Evolutionary conservation across 192 early-diverging fungal species (phyloP).

Genomic region (Podila clonocystis): DNA sequence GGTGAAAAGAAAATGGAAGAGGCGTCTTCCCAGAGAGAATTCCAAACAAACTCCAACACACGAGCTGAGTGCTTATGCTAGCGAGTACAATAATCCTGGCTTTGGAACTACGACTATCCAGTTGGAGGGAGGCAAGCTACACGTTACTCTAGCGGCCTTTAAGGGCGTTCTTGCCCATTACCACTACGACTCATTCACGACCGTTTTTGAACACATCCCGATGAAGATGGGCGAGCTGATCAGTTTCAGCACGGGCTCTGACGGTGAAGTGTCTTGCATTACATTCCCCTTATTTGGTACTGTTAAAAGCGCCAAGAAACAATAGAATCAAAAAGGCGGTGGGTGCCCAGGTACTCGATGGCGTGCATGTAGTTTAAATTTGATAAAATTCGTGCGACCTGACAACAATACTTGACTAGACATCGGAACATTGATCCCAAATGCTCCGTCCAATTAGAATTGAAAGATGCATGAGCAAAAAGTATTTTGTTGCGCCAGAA

Average conservation of each 20-base stretch:
- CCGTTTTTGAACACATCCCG: background rate
- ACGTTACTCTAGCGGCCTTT: background rate
- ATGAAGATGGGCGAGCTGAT: background rate
- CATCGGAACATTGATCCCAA: too few species aligned
- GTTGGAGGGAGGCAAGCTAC: background rate
- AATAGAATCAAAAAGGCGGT: too few species aligned
- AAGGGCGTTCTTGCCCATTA: slow-evolving; percentile 2
- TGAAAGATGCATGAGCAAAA: too few species aligned
- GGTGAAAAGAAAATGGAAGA: background rate
- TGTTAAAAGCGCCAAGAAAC: too few species aligned
- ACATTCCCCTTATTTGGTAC: too few species aligned
- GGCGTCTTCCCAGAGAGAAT: background rate
- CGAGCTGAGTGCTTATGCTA: background rate
- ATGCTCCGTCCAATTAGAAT: too few species aligned
- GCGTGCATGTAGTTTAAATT: too few species aligned
- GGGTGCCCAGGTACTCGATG: too few species aligned
- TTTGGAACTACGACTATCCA: background rate
- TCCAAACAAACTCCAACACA: background rate
- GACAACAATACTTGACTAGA: too few species aligned
- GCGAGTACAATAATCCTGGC: background rate
- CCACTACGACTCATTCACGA: slow-evolving; percentile 14
- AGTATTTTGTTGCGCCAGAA: too few species aligned
- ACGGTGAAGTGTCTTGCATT: too few species aligned
- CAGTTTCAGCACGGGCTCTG: background rate
- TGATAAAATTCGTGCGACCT: too few species aligned